phyloP scores from a whole-genome alignment of 805 yeast genomes.

The Blastobotrys parvus region DNA sequence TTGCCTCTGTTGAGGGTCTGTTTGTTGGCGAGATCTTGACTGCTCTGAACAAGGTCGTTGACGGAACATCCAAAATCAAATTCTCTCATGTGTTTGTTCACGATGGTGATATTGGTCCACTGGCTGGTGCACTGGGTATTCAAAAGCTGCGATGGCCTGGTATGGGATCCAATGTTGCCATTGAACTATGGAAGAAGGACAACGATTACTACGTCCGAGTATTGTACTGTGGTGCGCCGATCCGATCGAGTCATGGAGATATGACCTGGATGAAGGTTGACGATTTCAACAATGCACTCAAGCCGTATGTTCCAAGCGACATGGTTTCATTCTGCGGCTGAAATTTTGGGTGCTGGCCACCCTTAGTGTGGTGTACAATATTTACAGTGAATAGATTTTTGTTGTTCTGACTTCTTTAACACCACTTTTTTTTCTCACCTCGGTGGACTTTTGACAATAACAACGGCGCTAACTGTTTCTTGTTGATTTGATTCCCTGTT shows the following conservation, averaged over 20 bases:
- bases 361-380: too few relatives aligned
- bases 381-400: too few relatives aligned
- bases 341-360: too few relatives aligned
- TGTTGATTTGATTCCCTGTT: neutral
- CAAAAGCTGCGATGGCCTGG: slow-evolving; percentile 38
- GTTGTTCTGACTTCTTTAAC: too few relatives aligned
- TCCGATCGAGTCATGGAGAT: slow-evolving; percentile 11
- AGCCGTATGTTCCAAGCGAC: neutral
- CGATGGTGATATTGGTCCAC: slow-evolving; percentile 32
- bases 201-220: slow-evolving; percentile 29
- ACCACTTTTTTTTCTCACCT: too few relatives aligned
- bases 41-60: slow-evolving; percentile 24
- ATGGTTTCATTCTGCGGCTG: neutral
- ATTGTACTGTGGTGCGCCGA: slow-evolving; percentile 30
- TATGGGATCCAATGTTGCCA: slow-evolving; percentile 37
- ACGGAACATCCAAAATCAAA: slow-evolving; percentile 24
- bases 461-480: too few relatives aligned
- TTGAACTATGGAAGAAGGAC: slow-evolving; percentile 31
- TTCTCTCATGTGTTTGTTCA: slow-evolving; percentile 38
- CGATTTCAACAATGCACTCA: slow-evolving; percentile 2
- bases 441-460: too few relatives aligned
- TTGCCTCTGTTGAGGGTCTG: slow-evolving; percentile 31
- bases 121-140: slow-evolving; percentile 31
- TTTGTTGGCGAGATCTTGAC: slow-evolving; percentile 32
- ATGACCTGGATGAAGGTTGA: slow-evolving; percentile 9